These are phyloP conservation scores for Rosa rugosa DNA, from an alignment of 306 rosid species.

Conservation along the genomic window DNA sequence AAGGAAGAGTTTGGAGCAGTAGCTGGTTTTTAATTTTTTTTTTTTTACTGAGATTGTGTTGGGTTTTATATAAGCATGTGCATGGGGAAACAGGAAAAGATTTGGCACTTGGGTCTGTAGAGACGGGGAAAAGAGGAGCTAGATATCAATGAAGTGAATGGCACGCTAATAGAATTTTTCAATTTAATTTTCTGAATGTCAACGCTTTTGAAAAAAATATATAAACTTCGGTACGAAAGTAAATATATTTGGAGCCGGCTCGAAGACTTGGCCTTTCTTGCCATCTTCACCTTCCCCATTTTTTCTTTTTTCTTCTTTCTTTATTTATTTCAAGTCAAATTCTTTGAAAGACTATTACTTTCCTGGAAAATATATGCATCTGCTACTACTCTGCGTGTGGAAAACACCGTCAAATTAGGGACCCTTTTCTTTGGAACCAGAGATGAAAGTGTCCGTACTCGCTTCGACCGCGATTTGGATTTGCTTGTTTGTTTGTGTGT, in stretches of 20 bases:
- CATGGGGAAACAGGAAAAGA: slow-evolving; percentile 42
- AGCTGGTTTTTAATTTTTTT: neutral
- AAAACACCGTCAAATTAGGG: slow-evolving; percentile 10
- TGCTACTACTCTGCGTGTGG: slow-evolving; percentile 9
- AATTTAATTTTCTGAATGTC: slow-evolving; percentile 40
- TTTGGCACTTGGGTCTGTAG: slow-evolving; percentile 36
- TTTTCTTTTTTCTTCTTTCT: slow-evolving; percentile 6
- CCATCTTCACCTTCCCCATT: neutral
- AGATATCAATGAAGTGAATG: slow-evolving; percentile 18
- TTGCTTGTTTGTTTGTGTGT: neutral
- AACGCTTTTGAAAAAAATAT: slow-evolving; percentile 38
- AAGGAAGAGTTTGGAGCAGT: neutral
- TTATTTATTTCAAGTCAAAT: slow-evolving; percentile 30
- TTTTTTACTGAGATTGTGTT: slow-evolving; percentile 25
- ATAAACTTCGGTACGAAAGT: neutral
- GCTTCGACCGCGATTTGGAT: slow-evolving; percentile 4
- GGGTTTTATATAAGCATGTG: slow-evolving; percentile 32
- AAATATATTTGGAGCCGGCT: slow-evolving; percentile 52
- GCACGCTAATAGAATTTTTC: slow-evolving; percentile 45
- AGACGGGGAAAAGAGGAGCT: slow-evolving; percentile 29
- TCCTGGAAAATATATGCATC: slow-evolving; percentile 20
- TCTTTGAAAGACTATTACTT: slow-evolving; percentile 27
- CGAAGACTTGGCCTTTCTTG: slow-evolving; percentile 28
- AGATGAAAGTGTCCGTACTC: neutral
- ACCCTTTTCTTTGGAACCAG: slow-evolving; percentile 8